These are phyloP conservation scores for Alternaria sp. DNA, from an alignment of 2,329 filamentous ascomycete species.

Conservation along the genomic window DNA sequence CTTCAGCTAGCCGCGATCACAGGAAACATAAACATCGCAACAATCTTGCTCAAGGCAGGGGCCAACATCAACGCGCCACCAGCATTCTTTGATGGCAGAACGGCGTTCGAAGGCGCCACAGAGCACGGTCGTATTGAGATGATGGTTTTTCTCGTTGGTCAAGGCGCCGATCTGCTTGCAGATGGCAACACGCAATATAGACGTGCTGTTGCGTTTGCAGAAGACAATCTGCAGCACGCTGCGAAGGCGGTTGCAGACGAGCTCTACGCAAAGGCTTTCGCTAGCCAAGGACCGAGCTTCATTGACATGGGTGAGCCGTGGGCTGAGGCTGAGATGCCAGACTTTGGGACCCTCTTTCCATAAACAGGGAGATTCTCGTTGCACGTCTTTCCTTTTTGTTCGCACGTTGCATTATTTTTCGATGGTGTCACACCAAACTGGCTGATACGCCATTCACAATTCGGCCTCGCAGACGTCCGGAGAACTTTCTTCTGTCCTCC, in stretches of 20 bases:
- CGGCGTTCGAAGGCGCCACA: slow-evolving; percentile 36
- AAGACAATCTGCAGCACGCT: neutral
- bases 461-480: too few relatives aligned
- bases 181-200: neutral
- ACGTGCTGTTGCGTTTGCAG: neutral
- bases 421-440: too few relatives aligned
- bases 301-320: neutral
- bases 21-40: neutral
- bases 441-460: too few relatives aligned
- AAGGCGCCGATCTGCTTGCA: neutral
- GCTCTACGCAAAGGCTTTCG: neutral
- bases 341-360: too few relatives aligned
- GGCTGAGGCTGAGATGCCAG: too few relatives aligned
- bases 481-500: too few relatives aligned
- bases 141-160: slow-evolving; percentile 11
- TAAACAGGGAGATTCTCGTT: too few relatives aligned
- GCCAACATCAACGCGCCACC: neutral
- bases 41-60: neutral
- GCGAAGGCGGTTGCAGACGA: neutral
- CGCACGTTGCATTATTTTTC: too few relatives aligned
- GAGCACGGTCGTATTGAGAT: slow-evolving; percentile 40
- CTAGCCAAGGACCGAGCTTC: too few relatives aligned
- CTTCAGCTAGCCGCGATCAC: neutral
- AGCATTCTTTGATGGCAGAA: neutral
- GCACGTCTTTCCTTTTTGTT: too few relatives aligned